Percentiles rank a stretch among this genome's conserved stretches.
phyloP scores from a whole-genome alignment of 306 rosid genomes.

The Inga laurina region DNA sequence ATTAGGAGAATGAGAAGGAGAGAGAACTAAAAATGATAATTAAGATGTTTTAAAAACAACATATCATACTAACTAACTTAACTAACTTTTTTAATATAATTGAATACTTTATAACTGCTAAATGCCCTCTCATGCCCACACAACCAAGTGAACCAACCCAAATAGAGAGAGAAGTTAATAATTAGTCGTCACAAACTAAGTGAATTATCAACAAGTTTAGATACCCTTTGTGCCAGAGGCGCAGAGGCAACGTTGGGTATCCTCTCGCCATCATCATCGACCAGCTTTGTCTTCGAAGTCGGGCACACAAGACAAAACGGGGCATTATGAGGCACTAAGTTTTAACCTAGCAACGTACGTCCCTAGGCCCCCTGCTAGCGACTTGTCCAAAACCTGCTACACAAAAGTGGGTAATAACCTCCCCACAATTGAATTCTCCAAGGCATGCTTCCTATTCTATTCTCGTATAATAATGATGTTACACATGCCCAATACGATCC shows the following conservation, averaged over 20 bases:
- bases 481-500: background rate
- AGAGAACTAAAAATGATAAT: too few relatives aligned
- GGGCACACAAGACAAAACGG: background rate
- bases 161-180: background rate
- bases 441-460: constrained; percentile 3
- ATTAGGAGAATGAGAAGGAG: too few relatives aligned
- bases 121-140: too few relatives aligned
- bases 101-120: too few relatives aligned
- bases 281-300: background rate
- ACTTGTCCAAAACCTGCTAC: constrained; percentile 31
- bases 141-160: too few relatives aligned
- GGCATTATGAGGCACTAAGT: background rate
- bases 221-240: background rate
- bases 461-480: constrained; percentile 32
- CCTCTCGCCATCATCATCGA: background rate
- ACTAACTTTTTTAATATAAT: too few relatives aligned
- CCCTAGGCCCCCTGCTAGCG: background rate
- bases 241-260: background rate
- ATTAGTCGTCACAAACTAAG: background rate
- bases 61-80: too few relatives aligned
- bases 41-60: too few relatives aligned
- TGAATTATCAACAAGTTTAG: background rate
- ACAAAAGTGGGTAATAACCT: background rate
- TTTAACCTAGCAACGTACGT: background rate
- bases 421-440: background rate